Evolutionary conservation across 164 flowering plant species (phyloP), one percentile per base, ranked within the genome.

Genomic region (Kalanchoe fedtschenkoi): DNA sequence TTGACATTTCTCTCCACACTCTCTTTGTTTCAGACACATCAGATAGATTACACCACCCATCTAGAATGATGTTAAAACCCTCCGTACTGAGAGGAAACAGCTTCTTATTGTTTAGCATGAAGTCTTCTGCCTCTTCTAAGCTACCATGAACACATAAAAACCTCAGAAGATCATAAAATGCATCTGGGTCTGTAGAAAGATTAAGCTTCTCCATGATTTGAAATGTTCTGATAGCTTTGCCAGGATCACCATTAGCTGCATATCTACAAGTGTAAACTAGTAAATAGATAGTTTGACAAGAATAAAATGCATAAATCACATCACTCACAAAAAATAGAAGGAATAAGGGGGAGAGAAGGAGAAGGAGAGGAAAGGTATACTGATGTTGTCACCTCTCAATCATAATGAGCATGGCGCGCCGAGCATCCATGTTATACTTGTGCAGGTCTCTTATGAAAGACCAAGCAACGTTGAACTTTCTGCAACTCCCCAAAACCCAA

Each of bases 1-100:
- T 83, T 21, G 87, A 84, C 96, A 93, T 93, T 73, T 83, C 92
- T 70, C 90, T 84, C 98, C 97, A 89, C 33, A 93, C 65, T 73
- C 98, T 78, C 78, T 88, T 93, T 62, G 98, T 92, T 81, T 88
- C 98, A 34, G 64, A 34, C 51, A 83, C 66, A 68, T 88, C 96
- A 56, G 74, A 56, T 65, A 82, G 73, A 66, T 83, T 83, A 66
- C 88, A 89, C 98, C 98, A 93, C 6, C 88, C 97, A 67, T 86
- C 68, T 26, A 93, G 84, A 67, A 89, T 82, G 68, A 93, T 83
- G 72, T 93, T 89, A 69, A 89, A 93, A 64, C 90, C 72, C 60
- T 81, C 81, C 2, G 81, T 71, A 53, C 74, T 82, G 72, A 88
- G 66, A 0, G 96, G 96, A 61, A 83, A 89, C 58, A 82, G 70